A percentile compares a stretch with the other conserved stretches of the same genome.
Conservation (phyloP, 169 alveolate genomes). For the Toxoplasma gondii region DNA sequence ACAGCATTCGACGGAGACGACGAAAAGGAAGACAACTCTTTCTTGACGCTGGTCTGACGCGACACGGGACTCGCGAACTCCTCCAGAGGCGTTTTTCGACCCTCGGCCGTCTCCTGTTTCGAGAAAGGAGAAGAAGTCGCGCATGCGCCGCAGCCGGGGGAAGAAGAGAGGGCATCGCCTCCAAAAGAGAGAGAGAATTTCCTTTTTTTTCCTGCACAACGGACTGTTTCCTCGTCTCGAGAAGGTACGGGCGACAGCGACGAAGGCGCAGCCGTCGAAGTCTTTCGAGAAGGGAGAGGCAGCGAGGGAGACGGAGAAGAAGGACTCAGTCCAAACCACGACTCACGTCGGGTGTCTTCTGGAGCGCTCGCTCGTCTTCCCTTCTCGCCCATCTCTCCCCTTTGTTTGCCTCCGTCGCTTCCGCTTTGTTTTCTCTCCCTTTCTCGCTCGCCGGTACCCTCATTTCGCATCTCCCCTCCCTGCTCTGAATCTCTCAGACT, state of each 20-base stretch:
- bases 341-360: not conserved
- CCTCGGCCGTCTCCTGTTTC: not conserved
- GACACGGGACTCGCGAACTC: not conserved
- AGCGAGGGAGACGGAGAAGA: not conserved
- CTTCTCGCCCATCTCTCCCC: not conserved
- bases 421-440: too few species aligned
- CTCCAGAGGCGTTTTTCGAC: not conserved
- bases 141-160: too few species aligned
- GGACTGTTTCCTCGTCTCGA: not conserved
- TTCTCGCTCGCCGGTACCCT: too few species aligned
- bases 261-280: not conserved
- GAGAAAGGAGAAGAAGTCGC: too few species aligned
- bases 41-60: not conserved
- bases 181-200: too few species aligned
- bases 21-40: not conserved
- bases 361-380: not conserved
- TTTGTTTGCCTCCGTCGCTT: too few species aligned
- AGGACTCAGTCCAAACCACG: not conserved
- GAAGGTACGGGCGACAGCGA: not conserved
- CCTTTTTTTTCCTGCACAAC: not conserved
- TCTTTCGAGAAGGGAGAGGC: not conserved
- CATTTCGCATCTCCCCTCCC: too few species aligned
- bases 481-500: not conserved
- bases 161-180: too few species aligned
- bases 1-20: not conserved